Evolutionary conservation across 306 rosid genomes (phyloP), one percentile per base, ranked within the genome.

Genomic region (Pterocarpus santalinus): DNA sequence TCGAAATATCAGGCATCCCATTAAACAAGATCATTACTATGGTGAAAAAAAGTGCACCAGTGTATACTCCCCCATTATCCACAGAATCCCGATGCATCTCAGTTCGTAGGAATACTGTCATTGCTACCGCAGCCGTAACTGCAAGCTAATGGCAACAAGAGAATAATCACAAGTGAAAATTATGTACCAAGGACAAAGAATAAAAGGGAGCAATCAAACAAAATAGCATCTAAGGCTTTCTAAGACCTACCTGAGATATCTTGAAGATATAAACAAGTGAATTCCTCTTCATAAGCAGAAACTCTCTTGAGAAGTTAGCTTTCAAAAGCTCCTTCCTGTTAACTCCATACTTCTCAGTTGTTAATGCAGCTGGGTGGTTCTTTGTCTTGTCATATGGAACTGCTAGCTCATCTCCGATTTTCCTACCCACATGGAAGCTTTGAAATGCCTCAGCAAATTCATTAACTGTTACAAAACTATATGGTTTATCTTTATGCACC

Each of bases 1-100:
- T 83, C 1, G 94, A 72, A 35, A 92, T 78, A 81, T 92, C 97
- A 11, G 91, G 35, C 86, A 89, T 75, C 16, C 88, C 88, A 41
- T 79, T 84, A 65, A 89, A 84, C 85, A 89, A 10, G 15, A 79
- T 1, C 72, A 64, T 72, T 8, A 84, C 62, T 57, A 77, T 55
- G 9, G 63, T 35, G 35, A 80, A 84, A 73, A 86, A 86, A 33
- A 89, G 52, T 47, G 90, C 88, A n/a, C 92, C 92, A 4, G 34
- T 5, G 72, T 75, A 89, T 22, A 79, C 52, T 11, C 69, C 80
- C 7, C 87, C 90, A 32, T 80, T 43, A 33, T 51, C 74, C 30
- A 38, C 75, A 4, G 87, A 71, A 17, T 70, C 86, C 16, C 39
- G 73, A 15, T 76, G 86, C 88, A 86, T 89, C 84, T 89, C 80